Evolutionary conservation across 495 filamentous ascomycete species (phyloP).

Genomic region (Gamarada debralockiae): DNA sequence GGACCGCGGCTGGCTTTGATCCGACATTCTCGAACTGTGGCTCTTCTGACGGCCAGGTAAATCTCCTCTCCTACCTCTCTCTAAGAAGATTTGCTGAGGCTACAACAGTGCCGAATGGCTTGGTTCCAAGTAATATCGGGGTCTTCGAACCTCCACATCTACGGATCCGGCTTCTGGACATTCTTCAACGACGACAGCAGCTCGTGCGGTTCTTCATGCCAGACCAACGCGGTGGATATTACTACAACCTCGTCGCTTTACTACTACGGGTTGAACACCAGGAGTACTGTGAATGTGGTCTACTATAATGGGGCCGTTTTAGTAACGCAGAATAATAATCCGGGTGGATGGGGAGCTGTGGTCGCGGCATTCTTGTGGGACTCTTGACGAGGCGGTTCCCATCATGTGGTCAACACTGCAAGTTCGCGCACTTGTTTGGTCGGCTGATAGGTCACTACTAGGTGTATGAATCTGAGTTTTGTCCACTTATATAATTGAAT

Average conservation of each 20-base stretch:
- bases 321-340: conserved; percentile 34
- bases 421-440: too few relatives aligned
- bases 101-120: conserved; percentile 51
- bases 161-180: conserved; percentile 65
- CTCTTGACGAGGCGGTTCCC: too few relatives aligned
- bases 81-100: too few relatives aligned
- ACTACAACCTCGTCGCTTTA: conserved; percentile 31
- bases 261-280: conserved; percentile 41
- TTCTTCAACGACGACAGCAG: conserved; percentile 60
- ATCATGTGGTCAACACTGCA: too few relatives aligned
- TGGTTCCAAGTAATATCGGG: conserved; percentile 39
- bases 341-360: conserved; percentile 31
- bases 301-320: conserved; percentile 28
- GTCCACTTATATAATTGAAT: too few relatives aligned
- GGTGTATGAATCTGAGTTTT: too few relatives aligned
- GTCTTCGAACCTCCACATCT: conserved; percentile 53
- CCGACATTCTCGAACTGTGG: conserved; percentile 49
- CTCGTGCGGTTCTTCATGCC: too few relatives aligned
- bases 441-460: too few relatives aligned
- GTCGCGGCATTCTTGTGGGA: neutral
- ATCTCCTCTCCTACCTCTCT: too few relatives aligned
- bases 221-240: conserved; percentile 23
- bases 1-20: conserved; percentile 51
- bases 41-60: too few relatives aligned
- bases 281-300: conserved; percentile 40